Conservation (phyloP, 2,329 filamentous ascomycete genomes). For the Triangularia verruculosa region DNA sequence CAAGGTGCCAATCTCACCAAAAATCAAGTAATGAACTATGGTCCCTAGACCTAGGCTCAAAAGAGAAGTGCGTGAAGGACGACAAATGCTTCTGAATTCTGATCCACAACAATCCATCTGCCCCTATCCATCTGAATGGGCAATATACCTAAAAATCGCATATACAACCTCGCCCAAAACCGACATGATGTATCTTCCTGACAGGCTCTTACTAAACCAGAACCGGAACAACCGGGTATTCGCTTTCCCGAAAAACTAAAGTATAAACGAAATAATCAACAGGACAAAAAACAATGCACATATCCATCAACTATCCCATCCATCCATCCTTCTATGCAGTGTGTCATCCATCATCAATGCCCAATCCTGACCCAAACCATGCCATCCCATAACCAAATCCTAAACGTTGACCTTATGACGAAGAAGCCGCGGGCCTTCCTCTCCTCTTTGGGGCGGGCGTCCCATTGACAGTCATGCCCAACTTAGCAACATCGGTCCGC, state of each 20-base stretch:
- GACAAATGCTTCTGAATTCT: background rate
- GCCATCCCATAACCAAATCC: background rate
- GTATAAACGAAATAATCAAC: background rate
- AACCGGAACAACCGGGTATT: background rate
- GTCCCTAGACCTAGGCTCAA: background rate
- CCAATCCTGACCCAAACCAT: background rate
- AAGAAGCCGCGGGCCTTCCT: conserved; percentile 12
- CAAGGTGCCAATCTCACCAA: too few species aligned
- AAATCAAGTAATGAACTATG: too few species aligned
- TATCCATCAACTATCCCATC: background rate
- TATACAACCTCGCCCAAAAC: background rate
- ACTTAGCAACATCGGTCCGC: conserved; percentile 24
- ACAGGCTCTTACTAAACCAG: background rate
- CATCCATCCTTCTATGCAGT: background rate
- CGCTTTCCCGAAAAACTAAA: background rate
- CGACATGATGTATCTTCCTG: background rate
- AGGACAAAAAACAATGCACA: background rate
- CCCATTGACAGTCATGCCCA: conserved; percentile 30
- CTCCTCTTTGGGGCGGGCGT: conserved; percentile 30
- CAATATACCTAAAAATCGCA: background rate
- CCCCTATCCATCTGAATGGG: background rate
- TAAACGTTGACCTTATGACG: background rate
- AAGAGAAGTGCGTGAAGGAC: background rate
- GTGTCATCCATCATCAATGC: background rate
- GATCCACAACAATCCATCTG: background rate